Evolutionary conservation across 2,329 filamentous ascomycete species (phyloP).

Genomic region (Coccinonectria pachysandricola): DNA sequence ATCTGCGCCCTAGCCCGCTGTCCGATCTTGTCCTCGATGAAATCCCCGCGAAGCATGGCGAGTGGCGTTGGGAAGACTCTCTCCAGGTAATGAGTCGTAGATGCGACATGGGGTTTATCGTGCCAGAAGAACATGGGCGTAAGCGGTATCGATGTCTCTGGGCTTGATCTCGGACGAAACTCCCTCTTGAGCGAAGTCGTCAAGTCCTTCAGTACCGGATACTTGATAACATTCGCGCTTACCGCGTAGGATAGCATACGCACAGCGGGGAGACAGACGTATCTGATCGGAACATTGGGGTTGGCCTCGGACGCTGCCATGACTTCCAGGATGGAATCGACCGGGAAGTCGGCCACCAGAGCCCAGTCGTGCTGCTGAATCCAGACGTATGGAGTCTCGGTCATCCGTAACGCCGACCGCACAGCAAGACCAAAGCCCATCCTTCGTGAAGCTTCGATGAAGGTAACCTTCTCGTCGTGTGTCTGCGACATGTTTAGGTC

Average conservation of each 20-base stretch:
- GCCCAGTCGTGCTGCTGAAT: slow-evolving; percentile 49
- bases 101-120: slow-evolving; percentile 45
- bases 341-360: slow-evolving; percentile 34
- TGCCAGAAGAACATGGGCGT: slow-evolving; percentile 51
- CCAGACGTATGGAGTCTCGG: slow-evolving; percentile 43
- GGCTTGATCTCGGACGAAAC: slow-evolving; percentile 18
- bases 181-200: slow-evolving; percentile 32
- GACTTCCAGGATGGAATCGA: slow-evolving; percentile 32
- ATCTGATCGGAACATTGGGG: slow-evolving; percentile 32
- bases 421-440: slow-evolving; percentile 45
- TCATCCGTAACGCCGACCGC: slow-evolving; percentile 37
- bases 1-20: slow-evolving; percentile 45
- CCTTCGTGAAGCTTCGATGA: slow-evolving; percentile 37
- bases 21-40: slow-evolving; percentile 47
- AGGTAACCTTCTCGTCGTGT: slow-evolving; percentile 28
- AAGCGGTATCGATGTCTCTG: slow-evolving; percentile 27
- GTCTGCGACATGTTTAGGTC: slow-evolving; percentile 26
- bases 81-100: slow-evolving; percentile 36
- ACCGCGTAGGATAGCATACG: slow-evolving; percentile 41
- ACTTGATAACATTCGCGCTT: slow-evolving; percentile 34
- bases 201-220: slow-evolving; percentile 29
- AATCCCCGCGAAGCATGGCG: slow-evolving; percentile 40
- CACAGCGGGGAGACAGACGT: slow-evolving; percentile 42
- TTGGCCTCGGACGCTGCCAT: slow-evolving; percentile 30
- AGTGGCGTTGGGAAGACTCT: slow-evolving; percentile 39